Evolutionary conservation across 2,329 filamentous ascomycete species (phyloP), one percentile per base, ranked within the genome.

Genomic region (Diaporthe vexans): DNA sequence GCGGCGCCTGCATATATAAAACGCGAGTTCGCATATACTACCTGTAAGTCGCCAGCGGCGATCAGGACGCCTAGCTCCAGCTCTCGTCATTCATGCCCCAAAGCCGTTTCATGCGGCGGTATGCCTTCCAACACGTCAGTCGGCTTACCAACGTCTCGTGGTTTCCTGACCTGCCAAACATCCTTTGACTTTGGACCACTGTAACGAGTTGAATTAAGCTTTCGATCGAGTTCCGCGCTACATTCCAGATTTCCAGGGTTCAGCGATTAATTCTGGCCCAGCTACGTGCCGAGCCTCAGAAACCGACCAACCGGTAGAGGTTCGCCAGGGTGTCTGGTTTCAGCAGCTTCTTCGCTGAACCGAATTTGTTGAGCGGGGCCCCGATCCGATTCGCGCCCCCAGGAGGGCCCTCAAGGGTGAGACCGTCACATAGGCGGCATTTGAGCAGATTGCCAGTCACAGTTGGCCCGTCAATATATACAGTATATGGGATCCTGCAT

Each of bases 131-230:
- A n/a, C 63, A 54, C 33, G 48, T 40, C 33, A 37, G 33, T 40
- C 46, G n/a, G 19, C 46, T 21, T 24, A 68, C 29, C 21, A 54
- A 21, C 7, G 33, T 68, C 63, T 54, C 63, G 5, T 40, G 48
- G 33, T 29, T 37, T 54, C 13, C 33, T 52, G 8, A 26, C 21
- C 63, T 67, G 63, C 29, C 46, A 67, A 19, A 68, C 21, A 26
- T 15, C 48, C 63, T 54, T 68, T 68, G 46, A 33, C 46, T 52
- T 67, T 51, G 46, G 63, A 52, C 63, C 63, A 52, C 46, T 68
- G 63, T 68, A 40, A 68, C 63, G 63, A 40, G 63, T 68, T 68
- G 63, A 54, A 68, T 68, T 68, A 54, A 68, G 63, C 63, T 68
- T 68, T 68, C 48, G 63, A 68, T 68, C 63, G 33, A 54, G 63